Evolutionary conservation across 176 grass and related monocot species (phyloP).

Genomic region (Metroxylon sagu): DNA sequence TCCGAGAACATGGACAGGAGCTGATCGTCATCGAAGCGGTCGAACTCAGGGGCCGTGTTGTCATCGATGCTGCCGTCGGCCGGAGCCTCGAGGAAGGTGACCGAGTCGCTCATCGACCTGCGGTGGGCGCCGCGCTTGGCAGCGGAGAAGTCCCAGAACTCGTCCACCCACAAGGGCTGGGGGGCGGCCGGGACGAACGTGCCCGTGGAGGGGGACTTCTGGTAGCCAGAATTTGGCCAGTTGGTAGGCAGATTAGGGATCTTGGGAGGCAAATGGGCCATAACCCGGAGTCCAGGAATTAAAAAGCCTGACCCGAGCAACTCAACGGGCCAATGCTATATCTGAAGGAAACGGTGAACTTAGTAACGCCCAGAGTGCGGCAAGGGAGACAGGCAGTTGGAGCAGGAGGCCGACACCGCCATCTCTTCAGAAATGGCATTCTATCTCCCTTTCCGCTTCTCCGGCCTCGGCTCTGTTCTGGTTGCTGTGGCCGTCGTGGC

Average conservation of each 20-base stretch:
- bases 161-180: slow-evolving; percentile 32
- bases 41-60: slow-evolving; percentile 42
- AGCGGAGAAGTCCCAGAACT: slow-evolving; percentile 74
- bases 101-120: slow-evolving; percentile 74
- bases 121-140: slow-evolving; percentile 55
- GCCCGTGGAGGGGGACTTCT: not conserved
- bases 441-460: not conserved
- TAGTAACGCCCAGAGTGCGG: not conserved
- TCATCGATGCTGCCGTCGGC: slow-evolving; percentile 36
- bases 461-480: not conserved
- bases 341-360: not conserved
- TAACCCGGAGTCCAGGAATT: not conserved
- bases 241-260: slow-evolving; percentile 23
- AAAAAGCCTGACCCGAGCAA: not conserved
- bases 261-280: slow-evolving; percentile 79
- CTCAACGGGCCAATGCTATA: not conserved
- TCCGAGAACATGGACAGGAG: slow-evolving; percentile 99
- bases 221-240: slow-evolving; percentile 4
- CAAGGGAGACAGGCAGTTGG: not conserved
- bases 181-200: slow-evolving; percentile 5
- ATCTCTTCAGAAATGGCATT: not conserved
- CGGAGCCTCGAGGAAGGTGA: slow-evolving; percentile 69
- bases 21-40: slow-evolving; percentile 89
- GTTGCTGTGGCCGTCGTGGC: slow-evolving; percentile 13
- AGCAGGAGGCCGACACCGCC: not conserved